Conservation (phyloP, 768 basidiomycete species). For the Podaxis pistillaris region DNA sequence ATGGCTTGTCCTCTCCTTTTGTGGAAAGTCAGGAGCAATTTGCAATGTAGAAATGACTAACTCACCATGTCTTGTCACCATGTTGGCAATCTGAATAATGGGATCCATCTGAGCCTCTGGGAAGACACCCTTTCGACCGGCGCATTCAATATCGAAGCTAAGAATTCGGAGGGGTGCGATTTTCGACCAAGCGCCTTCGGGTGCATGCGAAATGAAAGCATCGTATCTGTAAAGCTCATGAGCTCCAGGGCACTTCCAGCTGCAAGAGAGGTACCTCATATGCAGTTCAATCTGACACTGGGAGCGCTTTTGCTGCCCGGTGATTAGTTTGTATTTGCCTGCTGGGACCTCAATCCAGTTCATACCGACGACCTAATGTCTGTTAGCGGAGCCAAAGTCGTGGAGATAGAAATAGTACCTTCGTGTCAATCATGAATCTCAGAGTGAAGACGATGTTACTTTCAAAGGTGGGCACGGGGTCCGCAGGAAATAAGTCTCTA, state of each 20-base stretch:
- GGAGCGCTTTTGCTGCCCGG: slow-evolving; percentile 60
- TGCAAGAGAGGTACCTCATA: slow-evolving; percentile 51
- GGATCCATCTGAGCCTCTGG: slow-evolving; percentile 90
- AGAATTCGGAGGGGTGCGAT: slow-evolving; percentile 92
- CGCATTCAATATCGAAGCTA: slow-evolving; percentile 99
- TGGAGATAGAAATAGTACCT: slow-evolving; percentile 42
- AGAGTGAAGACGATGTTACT: slow-evolving; percentile 91
- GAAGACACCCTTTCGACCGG: slow-evolving; percentile 95
- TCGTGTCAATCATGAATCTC: slow-evolving; percentile 97
- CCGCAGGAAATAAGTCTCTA: slow-evolving; percentile 50
- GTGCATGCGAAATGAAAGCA: slow-evolving; percentile 82
- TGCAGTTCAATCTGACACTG: slow-evolving; percentile 88
- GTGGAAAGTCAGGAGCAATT: background rate
- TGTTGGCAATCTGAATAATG: slow-evolving; percentile 98
- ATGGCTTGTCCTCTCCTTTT: slow-evolving; percentile 86
- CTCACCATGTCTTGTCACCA: slow-evolving; percentile 97
- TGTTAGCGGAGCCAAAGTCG: background rate
- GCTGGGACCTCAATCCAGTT: slow-evolving; percentile 96
- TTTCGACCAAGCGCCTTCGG: slow-evolving; percentile 90
- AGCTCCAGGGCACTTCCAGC: background rate
- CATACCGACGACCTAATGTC: slow-evolving; percentile 87
- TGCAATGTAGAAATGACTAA: background rate
- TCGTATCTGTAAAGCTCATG: slow-evolving; percentile 56
- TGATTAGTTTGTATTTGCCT: slow-evolving; percentile 71
- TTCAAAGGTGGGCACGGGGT: slow-evolving; percentile 73